These are phyloP conservation scores for Fraxinus baroniana DNA, from an alignment of 305 asterid species.

Conservation along the genomic window DNA sequence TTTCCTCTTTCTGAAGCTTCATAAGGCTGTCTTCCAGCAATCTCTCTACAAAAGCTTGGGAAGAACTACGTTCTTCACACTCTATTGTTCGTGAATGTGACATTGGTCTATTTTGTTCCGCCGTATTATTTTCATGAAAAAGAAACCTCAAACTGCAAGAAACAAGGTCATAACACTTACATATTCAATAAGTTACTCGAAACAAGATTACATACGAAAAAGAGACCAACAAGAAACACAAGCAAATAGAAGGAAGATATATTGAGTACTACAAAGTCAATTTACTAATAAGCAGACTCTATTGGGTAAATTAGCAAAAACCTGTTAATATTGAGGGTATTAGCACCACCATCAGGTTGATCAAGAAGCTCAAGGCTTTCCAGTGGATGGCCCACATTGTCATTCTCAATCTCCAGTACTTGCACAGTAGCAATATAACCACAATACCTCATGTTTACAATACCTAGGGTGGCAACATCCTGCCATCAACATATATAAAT, in stretches of 20 bases:
- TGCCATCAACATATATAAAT: constrained; percentile 31
- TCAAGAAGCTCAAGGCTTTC: constrained; percentile 69
- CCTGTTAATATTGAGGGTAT: constrained; percentile 80
- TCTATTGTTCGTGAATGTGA: constrained; percentile 45
- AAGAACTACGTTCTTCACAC: constrained; percentile 54
- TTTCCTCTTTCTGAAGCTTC: constrained; percentile 75
- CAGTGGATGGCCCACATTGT: constrained; percentile 37
- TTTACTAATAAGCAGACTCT: constrained; percentile 1
- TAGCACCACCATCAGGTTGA: constrained; percentile 85
- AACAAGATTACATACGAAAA: constrained; percentile 11
- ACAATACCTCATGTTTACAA: constrained; percentile 54
- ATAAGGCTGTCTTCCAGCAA: constrained; percentile 78
- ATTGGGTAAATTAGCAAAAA: constrained; percentile 26
- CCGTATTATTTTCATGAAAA: constrained; percentile 63
- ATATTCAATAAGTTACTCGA: constrained; percentile 6
- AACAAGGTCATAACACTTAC: constrained; percentile 9
- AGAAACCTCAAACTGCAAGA: constrained; percentile 79
- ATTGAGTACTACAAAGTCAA: constrained; percentile 5
- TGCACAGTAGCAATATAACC: constrained; percentile 64
- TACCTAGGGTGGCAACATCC: constrained; percentile 78
- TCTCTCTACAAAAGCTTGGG: constrained; percentile 62
- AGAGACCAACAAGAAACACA: constrained; percentile 12
- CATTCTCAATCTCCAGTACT: constrained; percentile 63
- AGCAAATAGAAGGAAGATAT: constrained; percentile 12
- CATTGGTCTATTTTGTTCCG: constrained; percentile 46